Evolutionary conservation across 352 stramenopile genomes (phyloP), one percentile per base, ranked within the genome.

Genomic region (Pythium phragmiticola): DNA sequence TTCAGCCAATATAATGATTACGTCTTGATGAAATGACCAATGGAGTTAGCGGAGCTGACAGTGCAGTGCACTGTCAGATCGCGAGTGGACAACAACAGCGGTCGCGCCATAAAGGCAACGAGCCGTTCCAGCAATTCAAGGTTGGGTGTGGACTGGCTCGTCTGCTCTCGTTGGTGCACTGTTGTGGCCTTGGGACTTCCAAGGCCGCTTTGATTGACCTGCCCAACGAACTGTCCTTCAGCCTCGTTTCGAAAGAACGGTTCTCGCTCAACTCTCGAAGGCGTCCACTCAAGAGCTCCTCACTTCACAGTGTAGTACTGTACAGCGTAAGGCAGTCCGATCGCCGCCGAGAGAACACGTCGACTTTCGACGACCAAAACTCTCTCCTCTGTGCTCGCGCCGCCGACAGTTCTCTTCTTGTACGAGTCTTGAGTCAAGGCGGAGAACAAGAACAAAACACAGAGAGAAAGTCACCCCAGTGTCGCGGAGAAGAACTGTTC

Each of bases 121-220:
- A 46, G 39, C 39, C 39, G 17, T 46, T 19, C 39, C 39, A 46
- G 5, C 39, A 46, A 34, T 52, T 52, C 46, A 52, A 52, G 17
- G 46, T 13, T 52, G 17, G 46, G 46, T 49, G 43, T 13, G 46
- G 39, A 46, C 17, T 14, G 17, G 13, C 39, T 19, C 39, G 39
- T 46, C 39, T 46, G 39, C 39, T 14, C 1, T 21, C 21, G 21
- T 21, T 13, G 34, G 7, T 13, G 3, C 7, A 39, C 34, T 39
- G 7, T 39, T 39, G 34, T 39, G 7, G 34, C 39, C 8, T 7
- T 19, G 39, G 9, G 5, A 12, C 26, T 46, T 14, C 39, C 34
- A 13, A 6, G 34, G 39, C 39, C 39, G 17, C 39, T 46, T 19
- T 46, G 39, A 46, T 46, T 46, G 39, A 46, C 17, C 39, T 21